Percentiles rank a stretch among this genome's conserved stretches.
Conservation (phyloP, 306 rosid species). For the Glycyrrhiza uralensis region DNA sequence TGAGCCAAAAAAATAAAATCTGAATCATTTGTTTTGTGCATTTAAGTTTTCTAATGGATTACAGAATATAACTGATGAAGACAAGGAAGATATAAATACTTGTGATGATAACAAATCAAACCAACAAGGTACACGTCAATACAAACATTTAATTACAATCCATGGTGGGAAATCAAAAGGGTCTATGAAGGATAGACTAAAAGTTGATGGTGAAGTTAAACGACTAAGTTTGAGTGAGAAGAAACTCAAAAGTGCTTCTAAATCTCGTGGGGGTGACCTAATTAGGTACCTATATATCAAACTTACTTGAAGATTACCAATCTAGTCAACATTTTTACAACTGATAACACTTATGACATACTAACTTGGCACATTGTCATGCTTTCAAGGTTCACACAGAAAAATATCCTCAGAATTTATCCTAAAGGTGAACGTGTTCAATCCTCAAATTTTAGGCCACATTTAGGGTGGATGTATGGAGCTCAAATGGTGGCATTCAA, state of each 20-base stretch:
- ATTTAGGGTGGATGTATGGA: slow-evolving; percentile 87
- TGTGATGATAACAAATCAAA: slow-evolving; percentile 36
- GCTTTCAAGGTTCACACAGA: slow-evolving; percentile 76
- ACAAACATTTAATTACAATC: slow-evolving; percentile 71
- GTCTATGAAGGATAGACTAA: slow-evolving; percentile 51
- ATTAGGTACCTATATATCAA: slow-evolving; percentile 57
- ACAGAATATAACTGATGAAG: slow-evolving; percentile 60
- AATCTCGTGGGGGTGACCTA: slow-evolving; percentile 60
- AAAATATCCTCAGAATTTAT: slow-evolving; percentile 65
- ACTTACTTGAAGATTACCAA: background rate
- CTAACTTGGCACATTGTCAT: slow-evolving; percentile 3
- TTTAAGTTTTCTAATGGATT: slow-evolving; percentile 13
- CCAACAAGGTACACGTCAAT: slow-evolving; percentile 38
- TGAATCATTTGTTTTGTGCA: background rate
- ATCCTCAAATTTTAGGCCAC: slow-evolving; percentile 78
- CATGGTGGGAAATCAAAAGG: slow-evolving; percentile 78
- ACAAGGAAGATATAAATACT: slow-evolving; percentile 34
- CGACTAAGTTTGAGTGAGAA: slow-evolving; percentile 83
- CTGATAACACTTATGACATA: background rate
- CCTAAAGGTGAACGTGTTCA: slow-evolving; percentile 81
- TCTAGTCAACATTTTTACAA: background rate
- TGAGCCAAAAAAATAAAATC: background rate
- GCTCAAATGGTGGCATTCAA: slow-evolving; percentile 97
- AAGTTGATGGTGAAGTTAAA: slow-evolving; percentile 53
- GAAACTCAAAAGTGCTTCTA: slow-evolving; percentile 59